Base-by-base conservation (phyloP, 352 stramenopile species). In the Globisporangium paddicum region DNA sequence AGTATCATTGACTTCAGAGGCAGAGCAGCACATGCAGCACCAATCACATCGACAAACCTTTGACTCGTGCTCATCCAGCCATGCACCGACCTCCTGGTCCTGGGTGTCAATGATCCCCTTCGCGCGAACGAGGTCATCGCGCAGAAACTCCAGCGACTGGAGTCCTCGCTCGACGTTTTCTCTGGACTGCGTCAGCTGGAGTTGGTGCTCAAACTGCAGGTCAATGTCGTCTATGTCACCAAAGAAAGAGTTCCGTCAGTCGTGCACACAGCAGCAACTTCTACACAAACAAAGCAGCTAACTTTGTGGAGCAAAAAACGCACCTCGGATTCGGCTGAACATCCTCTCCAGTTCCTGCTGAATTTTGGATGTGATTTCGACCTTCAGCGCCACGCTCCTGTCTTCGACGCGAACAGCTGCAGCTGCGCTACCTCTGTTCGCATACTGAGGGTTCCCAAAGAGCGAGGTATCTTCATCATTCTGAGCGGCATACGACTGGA, bases 181-280 rank as follows among this genome's bases (percentile, higher is more conserved):
- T 55, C 71, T 68, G 19, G 84, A 93, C 55, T 95, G 81, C 2
- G 82, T 87, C 16, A 95, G 66, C 58, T 93, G 80, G 1, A 93
- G 70, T 55, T 93, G 83, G 60, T 93, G 82, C 57, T 95, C 86
- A 60, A 93, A 93, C 65, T 95, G 84, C 40, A 89, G 32, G 66
- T 95, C 86, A 37, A 93, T 92, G 40, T 91, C 82, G 53, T 91
- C 81, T 71, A 21, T 18, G 5, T 6, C 23, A 51, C 1, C 23
- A 35, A 63, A 52, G 37, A 25, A n/a, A 13, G 2, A 40, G 14
- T 7, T 21, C 32, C 23, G 28, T 37, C 7, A 51, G 11, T n/a
- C 13, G 30, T 14, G 45, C 14, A 44, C 21, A n/a, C n/a, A n/a
- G n/a, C n/a, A 61, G 23, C 45, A 46, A 37, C 2, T 23, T n/a